Conservation (phyloP, 805 yeast species). For the Suhomyces sp. region DNA sequence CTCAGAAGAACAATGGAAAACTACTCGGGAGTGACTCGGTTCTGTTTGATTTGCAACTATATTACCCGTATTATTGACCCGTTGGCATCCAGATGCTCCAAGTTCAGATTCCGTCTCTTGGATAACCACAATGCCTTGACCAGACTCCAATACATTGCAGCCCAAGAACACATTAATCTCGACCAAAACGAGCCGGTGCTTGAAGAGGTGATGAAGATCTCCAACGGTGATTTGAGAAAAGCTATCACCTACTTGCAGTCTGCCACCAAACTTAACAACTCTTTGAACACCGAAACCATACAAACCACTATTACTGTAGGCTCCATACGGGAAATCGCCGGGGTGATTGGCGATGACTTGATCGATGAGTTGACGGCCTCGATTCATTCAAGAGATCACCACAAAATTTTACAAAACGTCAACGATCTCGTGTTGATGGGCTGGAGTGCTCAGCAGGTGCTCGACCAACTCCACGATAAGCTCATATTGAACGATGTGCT, state of each 20-base stretch:
- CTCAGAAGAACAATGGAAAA: conserved; percentile 92
- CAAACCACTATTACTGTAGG: conserved; percentile 39
- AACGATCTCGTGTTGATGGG: conserved; percentile 60
- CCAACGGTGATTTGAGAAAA: conserved; percentile 88
- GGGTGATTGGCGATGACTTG: conserved; percentile 57
- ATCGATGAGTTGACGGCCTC: conserved; percentile 42
- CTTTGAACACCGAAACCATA: conserved; percentile 20
- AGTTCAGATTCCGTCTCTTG: conserved; percentile 82
- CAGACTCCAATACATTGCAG: conserved; percentile 62
- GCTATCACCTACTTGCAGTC: conserved; percentile 90
- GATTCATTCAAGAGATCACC: conserved; percentile 23
- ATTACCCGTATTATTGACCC: conserved; percentile 97
- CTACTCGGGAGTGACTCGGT: conserved; percentile 82
- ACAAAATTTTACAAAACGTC: conserved; percentile 40
- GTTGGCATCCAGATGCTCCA: conserved; percentile 92
- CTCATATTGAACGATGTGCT: conserved; percentile 55
- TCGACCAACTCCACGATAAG: conserved; percentile 68
- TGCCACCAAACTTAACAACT: conserved; percentile 56
- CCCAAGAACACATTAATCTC: conserved; percentile 30
- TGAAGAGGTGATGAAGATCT: conserved; percentile 61
- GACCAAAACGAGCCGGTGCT: conserved; percentile 49
- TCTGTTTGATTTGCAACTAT: conserved; percentile 93
- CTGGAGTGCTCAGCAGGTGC: conserved; percentile 73
- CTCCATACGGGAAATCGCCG: conserved; percentile 69
- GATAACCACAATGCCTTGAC: conserved; percentile 67